phyloP scores from a whole-genome alignment of 257 asterid species.

The Solanum pimpinellifolium region DNA sequence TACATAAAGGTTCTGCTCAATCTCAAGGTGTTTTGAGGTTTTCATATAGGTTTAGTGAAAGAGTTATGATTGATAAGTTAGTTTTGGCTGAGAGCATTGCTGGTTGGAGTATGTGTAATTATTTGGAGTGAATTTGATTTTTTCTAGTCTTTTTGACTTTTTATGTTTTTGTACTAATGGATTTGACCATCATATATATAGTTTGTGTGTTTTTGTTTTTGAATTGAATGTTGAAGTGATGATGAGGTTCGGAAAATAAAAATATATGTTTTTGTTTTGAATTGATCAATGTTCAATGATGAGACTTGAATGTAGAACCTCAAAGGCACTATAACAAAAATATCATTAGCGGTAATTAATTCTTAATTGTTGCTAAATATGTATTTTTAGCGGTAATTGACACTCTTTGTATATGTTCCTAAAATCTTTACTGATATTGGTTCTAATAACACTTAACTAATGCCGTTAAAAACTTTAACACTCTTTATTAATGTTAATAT shows the following conservation, averaged over 20 bases:
- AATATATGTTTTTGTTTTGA: background rate
- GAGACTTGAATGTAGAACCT: background rate
- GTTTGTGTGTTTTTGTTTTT: background rate
- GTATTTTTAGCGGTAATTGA: no score
- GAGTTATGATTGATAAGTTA: constrained; percentile 34
- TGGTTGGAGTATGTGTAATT: constrained; percentile 1
- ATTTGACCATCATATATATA: background rate
- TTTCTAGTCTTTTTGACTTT: background rate
- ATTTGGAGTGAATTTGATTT: background rate
- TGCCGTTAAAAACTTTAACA: no score
- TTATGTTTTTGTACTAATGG: background rate
- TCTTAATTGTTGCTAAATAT: no score
- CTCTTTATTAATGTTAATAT: no score
- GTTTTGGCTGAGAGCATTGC: constrained; percentile 35
- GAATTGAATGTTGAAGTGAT: background rate
- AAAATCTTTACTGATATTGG: no score
- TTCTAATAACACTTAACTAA: no score
- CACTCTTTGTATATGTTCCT: no score
- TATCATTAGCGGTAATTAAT: no score
- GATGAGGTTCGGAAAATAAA: background rate
- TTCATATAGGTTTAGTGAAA: constrained; percentile 53
- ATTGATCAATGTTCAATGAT: background rate
- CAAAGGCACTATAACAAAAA: no score
- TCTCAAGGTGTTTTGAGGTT: constrained; percentile 53
- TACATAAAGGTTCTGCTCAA: constrained; percentile 38